Base-by-base conservation (phyloP, 805 yeast species). In the Starmerella riodocensis region DNA sequence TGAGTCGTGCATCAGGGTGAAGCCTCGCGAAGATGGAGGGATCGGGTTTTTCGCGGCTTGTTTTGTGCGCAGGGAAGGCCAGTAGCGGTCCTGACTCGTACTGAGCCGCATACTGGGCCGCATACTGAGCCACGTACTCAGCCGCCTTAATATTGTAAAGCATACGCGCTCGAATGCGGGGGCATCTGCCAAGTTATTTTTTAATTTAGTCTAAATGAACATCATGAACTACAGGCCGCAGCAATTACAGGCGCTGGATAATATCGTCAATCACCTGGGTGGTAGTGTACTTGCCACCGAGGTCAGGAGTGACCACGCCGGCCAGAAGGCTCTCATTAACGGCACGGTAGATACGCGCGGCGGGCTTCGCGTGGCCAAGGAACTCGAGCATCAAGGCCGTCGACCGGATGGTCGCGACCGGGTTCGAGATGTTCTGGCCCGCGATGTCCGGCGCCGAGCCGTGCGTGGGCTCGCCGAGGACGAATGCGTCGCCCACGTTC, bases 361-460 rank as follows among this genome's bases (percentile, higher is more conserved):
- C 97, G 39, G 94, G 82, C 50, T 76, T 75, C 31, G 81, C 64
- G 65, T 79, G 73, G 46, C 97, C 97, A 75, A 91, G 74, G 68
- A 91, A 88, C 66, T 91, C 97, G 62, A 91, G 74, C 94, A 91
- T 78, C 60, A 91, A 70, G 41, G 97, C 98, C 43, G 96, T 78
- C 23, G 98, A 91, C 67, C 98, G 78, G 59, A 91, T 88, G 37
- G 98, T 91, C 41, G 98, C 98, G 56, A 91, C 77, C 50, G 98
- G 98, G 72, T 88, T 88, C 33, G 51, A 41, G 53, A 84, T 82
- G 54, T 91, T 91, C 63, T 72, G 77, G 53, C 98, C 98, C 60
- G 86, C 94, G 51, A 91, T 91, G 62, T 91, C 98, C 41, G 98
- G 98, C 40, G 98, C 98, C 41, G 94, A 82, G 46, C 98, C 98